Conservation (phyloP, 768 basidiomycete species). For the Clathrus columnatus region DNA sequence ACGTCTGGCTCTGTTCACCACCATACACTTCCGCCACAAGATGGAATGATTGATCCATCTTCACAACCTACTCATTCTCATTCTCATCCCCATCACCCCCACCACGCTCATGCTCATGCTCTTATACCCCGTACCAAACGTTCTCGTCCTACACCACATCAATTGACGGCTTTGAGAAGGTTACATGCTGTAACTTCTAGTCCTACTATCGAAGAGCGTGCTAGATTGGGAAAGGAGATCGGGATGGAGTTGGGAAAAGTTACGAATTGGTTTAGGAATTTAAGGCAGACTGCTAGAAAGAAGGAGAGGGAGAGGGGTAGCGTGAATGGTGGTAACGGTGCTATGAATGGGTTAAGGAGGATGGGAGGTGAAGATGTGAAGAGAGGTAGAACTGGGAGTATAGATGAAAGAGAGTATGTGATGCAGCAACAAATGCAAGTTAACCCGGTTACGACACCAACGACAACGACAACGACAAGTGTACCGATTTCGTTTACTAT, state of each 20-base stretch:
- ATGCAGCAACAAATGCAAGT: no score
- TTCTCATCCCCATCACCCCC: no score
- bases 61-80: no score
- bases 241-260: conserved; percentile 83
- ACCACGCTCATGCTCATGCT: no score
- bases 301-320: conserved; percentile 37
- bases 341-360: background rate
- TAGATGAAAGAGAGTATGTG: background rate
- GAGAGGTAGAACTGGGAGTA: background rate
- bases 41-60: no score
- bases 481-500: background rate
- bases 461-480: background rate
- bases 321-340: background rate
- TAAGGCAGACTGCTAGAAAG: conserved; percentile 69
- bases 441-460: background rate
- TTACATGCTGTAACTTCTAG: conserved; percentile 59
- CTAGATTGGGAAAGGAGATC: conserved; percentile 61
- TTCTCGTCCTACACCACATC: conserved; percentile 59
- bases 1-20: no score
- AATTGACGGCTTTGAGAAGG: conserved; percentile 66
- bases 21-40: no score
- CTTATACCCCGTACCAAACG: conserved; percentile 1
- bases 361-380: background rate
- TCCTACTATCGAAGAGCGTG: conserved; percentile 74
- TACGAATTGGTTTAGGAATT: conserved; percentile 83